phyloP scores from a whole-genome alignment of 192 early-diverging fungal genomes.

The Podila horticola region DNA sequence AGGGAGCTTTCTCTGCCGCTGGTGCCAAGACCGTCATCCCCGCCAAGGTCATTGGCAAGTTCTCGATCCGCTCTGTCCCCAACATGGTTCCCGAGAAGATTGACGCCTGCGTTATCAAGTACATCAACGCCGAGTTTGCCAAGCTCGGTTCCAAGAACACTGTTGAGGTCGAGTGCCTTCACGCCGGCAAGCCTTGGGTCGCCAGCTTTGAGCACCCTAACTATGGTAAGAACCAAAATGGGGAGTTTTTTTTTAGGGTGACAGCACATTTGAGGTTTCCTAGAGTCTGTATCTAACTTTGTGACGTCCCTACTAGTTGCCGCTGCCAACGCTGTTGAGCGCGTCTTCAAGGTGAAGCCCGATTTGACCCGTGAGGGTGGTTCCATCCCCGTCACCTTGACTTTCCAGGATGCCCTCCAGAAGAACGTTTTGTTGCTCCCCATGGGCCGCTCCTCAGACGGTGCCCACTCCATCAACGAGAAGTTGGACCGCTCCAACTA shows the following conservation, averaged over 20 bases:
- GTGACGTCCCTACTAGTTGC: constrained; percentile 65
- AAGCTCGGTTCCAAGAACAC: constrained; percentile 93
- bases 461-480: constrained; percentile 98
- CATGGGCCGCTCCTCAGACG: constrained; percentile 83
- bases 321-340: constrained; percentile 90
- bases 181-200: constrained; percentile 93
- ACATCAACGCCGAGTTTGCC: constrained; percentile 85
- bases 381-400: constrained; percentile 96
- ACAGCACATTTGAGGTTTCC: background rate
- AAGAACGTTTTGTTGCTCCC: constrained; percentile 94
- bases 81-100: constrained; percentile 91
- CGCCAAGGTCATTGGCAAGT: constrained; percentile 95
- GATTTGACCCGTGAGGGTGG: constrained; percentile 98
- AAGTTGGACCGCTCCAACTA: constrained; percentile 95
- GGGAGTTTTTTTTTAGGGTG: constrained; percentile 6
- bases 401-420: constrained; percentile 94
- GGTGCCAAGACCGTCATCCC: constrained; percentile 99
- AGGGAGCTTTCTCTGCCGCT: constrained; percentile 94
- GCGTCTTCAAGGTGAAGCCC: constrained; percentile 90
- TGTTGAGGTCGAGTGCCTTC: constrained; percentile 75
- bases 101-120: constrained; percentile 75
- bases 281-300: background rate
- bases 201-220: constrained; percentile 92
- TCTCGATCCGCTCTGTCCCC: constrained; percentile 96
- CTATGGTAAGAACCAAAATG: constrained; percentile 72